Evolutionary conservation across 768 basidiomycete species (phyloP).

Genomic region (Agaricus subrufescens): DNA sequence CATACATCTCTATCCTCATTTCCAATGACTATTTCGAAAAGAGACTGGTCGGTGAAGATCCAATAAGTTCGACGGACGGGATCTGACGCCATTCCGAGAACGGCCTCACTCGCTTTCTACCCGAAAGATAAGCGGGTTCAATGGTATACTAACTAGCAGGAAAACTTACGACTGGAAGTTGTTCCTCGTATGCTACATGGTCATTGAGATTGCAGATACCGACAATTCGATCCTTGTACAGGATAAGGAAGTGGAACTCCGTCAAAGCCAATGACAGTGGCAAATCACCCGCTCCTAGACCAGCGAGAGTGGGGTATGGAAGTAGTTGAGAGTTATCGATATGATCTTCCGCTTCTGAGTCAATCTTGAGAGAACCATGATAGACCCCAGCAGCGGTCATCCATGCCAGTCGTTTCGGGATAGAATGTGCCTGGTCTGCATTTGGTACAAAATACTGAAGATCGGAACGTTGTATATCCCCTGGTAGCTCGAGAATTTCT

Average conservation of each 20-base stretch:
- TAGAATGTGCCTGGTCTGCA: conserved; percentile 60
- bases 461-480: conserved; percentile 69
- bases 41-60: conserved; percentile 85
- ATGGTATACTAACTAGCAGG: background rate
- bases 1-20: conserved; percentile 96
- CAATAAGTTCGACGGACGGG: conserved; percentile 88
- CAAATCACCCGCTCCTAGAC: conserved; percentile 29
- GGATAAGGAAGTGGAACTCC: conserved; percentile 86
- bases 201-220: conserved; percentile 81
- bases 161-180: conserved; percentile 65
- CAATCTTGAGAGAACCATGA: conserved; percentile 73
- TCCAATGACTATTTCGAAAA: conserved; percentile 80
- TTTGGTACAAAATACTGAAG: conserved; percentile 76
- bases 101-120: conserved; percentile 72
- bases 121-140: background rate
- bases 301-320: conserved; percentile 58
- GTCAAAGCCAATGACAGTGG: conserved; percentile 82
- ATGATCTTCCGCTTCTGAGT: conserved; percentile 63
- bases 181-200: conserved; percentile 77
- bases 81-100: conserved; percentile 76
- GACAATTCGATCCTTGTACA: conserved; percentile 75
- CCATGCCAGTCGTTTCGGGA: conserved; percentile 84
- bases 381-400: conserved; percentile 90
- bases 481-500: conserved; percentile 92
- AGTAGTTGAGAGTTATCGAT: conserved; percentile 76